Base-by-base conservation (phyloP, 1,139 yeast genomes). In the Saccharomyces hybrid region DNA sequence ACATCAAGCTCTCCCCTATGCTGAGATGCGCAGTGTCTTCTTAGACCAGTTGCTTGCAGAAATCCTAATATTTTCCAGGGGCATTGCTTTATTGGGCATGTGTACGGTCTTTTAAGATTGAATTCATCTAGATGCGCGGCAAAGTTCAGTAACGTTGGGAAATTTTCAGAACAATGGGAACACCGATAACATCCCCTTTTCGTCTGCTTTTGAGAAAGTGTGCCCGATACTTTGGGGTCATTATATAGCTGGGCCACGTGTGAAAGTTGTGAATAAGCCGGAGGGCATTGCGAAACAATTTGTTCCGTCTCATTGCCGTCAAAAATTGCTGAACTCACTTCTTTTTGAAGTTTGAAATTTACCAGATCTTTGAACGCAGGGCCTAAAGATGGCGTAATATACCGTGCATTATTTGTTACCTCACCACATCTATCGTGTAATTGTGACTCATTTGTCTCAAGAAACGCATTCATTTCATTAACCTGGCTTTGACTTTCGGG, bases 41-140 rank as follows among this genome's bases (percentile, higher is more conserved):
- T 73, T 57, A 84, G 76, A 60, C 83, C 86, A 4, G 83, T 81
- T 52, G 79, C 73, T 55, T 84, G 78, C 44, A 80, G 79, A 53
- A 82, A 74, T 0, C 90, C 90, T 47, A 84, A 71, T 2, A 80
- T 69, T 49, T 76, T 74, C 83, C 86, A 83, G 0, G 86, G 86
- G 62, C 91, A 85, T 27, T 73, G 71, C 12, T 68, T 64, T 48
- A 78, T 75, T 0, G 83, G 83, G 63, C 90, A 84, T 49, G 75
- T 75, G 65, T 65, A 75, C 6, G 71, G 72, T 50, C 85, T 71
- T 14, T 65, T 67, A 12, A 79, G 67, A 31, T 73, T 65, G 56
- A 58, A 69, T 50, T 69, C 70, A 58, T 80, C 83, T 59, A 81
- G 65, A 61, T 81, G 86, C 27, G 64, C 56, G 0, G 81, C 78